phyloP scores from a whole-genome alignment of 2,329 filamentous ascomycete genomes.

The Anthostomella pinea region DNA sequence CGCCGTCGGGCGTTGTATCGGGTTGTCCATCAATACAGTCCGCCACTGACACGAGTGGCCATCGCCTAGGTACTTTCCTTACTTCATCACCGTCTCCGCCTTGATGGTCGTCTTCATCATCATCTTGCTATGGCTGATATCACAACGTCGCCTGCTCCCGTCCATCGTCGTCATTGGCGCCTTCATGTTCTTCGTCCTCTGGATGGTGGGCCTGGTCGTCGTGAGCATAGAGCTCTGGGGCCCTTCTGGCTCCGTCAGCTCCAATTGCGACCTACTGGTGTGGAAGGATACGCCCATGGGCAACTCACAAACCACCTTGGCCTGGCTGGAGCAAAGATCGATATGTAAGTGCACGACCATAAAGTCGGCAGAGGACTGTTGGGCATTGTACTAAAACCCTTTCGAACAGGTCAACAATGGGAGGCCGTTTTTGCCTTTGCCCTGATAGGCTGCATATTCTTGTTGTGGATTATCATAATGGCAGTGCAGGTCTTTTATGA shows the following conservation, averaged over 20 bases:
- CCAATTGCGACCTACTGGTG: constrained; percentile 58
- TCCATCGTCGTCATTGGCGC: constrained; percentile 62
- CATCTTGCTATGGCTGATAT: constrained; percentile 61
- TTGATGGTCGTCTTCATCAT: constrained; percentile 66
- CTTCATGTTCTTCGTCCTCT: constrained; percentile 66
- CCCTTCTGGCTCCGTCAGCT: constrained; percentile 54
- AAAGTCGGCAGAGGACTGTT: not conserved
- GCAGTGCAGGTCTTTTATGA: constrained; percentile 60
- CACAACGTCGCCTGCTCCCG: constrained; percentile 57
- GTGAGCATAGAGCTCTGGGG: constrained; percentile 63
- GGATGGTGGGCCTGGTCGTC: constrained; percentile 63
- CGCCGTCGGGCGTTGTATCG: not conserved
- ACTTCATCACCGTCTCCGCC: constrained; percentile 57
- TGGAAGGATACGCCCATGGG: constrained; percentile 50
- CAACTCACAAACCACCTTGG: constrained; percentile 52
- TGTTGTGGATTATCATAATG: constrained; percentile 69
- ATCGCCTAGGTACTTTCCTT: constrained; percentile 65
- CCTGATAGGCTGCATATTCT: constrained; percentile 56
- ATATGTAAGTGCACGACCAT: constrained; percentile 56
- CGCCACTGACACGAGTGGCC: too few relatives aligned
- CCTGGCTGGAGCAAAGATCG: constrained; percentile 61
- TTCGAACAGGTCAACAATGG: constrained; percentile 60
- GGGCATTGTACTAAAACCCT: too few relatives aligned
- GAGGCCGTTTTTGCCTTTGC: constrained; percentile 62
- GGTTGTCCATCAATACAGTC: not conserved